Percentiles rank a stretch among this genome's conserved stretches.
These are phyloP conservation scores for Dendrobium huoshanense DNA, from an alignment of 106 monocot genomes.

Conservation along the genomic window DNA sequence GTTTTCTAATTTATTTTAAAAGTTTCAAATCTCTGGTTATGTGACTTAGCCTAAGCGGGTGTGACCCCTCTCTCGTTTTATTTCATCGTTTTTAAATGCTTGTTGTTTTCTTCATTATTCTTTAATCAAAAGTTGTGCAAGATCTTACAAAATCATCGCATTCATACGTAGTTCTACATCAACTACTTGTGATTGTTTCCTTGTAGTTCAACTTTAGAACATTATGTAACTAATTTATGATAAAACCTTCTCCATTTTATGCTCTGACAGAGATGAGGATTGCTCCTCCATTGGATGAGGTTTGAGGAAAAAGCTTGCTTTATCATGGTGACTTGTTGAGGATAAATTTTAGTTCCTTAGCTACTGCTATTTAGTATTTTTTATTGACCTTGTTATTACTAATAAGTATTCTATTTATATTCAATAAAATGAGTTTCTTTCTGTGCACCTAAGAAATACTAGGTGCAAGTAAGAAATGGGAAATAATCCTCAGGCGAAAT, in stretches of 20 bases:
- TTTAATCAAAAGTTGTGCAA: too few relatives aligned
- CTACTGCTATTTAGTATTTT: background rate
- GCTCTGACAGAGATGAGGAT: background rate
- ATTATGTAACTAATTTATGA: background rate
- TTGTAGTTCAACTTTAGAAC: background rate
- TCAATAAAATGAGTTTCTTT: background rate
- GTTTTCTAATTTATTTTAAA: too few relatives aligned
- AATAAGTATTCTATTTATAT: background rate
- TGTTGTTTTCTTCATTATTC: too few relatives aligned
- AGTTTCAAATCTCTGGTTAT: too few relatives aligned
- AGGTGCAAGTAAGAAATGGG: too few relatives aligned
- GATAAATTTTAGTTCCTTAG: background rate
- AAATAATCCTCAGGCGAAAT: background rate
- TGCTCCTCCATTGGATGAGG: background rate
- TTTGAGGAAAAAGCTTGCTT: background rate
- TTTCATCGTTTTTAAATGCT: too few relatives aligned
- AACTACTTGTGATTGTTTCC: background rate
- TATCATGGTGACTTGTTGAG: background rate
- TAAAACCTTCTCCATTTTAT: background rate
- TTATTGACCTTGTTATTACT: too few relatives aligned
- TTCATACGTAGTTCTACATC: too few relatives aligned
- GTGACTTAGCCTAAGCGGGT: too few relatives aligned
- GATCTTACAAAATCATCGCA: too few relatives aligned
- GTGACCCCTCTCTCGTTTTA: too few relatives aligned
- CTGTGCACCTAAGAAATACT: background rate